A percentile compares a stretch with the other conserved stretches of the same genome.
phyloP scores from a whole-genome alignment of 2,329 filamentous ascomycete species.

The Tolypocladium cylindrosporum region DNA sequence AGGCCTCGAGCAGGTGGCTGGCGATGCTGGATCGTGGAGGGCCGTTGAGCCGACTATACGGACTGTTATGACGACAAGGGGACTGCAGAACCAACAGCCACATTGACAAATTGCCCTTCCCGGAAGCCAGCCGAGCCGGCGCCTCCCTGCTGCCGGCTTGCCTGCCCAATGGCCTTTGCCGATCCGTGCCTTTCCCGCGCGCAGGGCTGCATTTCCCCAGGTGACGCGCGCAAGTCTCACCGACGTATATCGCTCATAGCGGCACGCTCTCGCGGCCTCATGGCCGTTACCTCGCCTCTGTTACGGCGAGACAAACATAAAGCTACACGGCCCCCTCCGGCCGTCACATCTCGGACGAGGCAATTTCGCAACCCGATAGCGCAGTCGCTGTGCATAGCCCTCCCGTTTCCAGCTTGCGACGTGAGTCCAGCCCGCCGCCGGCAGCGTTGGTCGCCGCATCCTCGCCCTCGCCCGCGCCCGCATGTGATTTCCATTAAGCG shows the following conservation, averaged over 20 bases:
- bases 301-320: neutral
- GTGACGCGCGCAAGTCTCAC: constrained; percentile 2
- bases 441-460: neutral
- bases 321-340: neutral
- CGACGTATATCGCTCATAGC: constrained; percentile 8
- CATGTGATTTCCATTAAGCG: neutral
- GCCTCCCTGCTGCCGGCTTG: neutral
- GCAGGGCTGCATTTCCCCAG: neutral
- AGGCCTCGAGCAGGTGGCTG: neutral
- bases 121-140: neutral
- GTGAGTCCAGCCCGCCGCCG: neutral
- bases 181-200: neutral
- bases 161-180: neutral
- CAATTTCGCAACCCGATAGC: neutral
- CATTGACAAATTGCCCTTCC: neutral
- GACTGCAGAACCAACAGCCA: neutral
- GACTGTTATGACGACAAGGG: neutral
- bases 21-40: neutral
- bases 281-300: neutral
- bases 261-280: neutral
- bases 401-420: neutral
- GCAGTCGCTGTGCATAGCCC: neutral
- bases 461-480: neutral
- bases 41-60: too few species aligned
- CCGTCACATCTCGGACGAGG: neutral